Percentiles rank a stretch among this genome's conserved stretches.
These are phyloP conservation scores for Cryptococcus sp. DNA, from an alignment of 1,284 basidiomycete genomes.

Conservation along the genomic window DNA sequence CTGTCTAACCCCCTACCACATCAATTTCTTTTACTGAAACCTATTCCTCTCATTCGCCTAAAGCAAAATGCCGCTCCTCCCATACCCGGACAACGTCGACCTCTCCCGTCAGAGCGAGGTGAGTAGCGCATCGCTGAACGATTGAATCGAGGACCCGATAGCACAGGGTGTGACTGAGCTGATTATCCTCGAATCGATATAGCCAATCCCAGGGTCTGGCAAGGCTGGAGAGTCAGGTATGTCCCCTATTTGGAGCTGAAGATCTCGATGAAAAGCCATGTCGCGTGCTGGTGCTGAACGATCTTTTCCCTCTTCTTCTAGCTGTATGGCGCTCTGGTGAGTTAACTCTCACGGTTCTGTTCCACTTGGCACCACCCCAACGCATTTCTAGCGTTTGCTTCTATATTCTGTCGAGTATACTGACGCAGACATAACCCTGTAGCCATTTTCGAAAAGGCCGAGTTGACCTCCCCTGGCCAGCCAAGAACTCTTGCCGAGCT, in stretches of 20 bases:
- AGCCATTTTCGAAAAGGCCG: constrained; percentile 29
- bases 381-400: neutral
- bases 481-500: constrained; percentile 45
- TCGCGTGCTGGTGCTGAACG: no score
- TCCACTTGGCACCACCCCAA: no score
- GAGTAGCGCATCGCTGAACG: constrained; percentile 32
- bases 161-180: neutral
- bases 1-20: no score
- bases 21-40: no score
- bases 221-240: constrained; percentile 10
- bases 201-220: neutral
- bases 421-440: neutral
- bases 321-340: neutral
- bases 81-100: constrained; percentile 33
- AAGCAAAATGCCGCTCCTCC: constrained; percentile 27
- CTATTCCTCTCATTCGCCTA: no score
- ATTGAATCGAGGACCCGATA: constrained; percentile 5
- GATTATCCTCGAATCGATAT: neutral
- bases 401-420: neutral
- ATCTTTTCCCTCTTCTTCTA: no score
- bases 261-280: no score
- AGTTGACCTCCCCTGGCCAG: constrained; percentile 24
- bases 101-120: constrained; percentile 41
- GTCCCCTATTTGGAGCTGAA: neutral
- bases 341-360: no score